These are phyloP conservation scores for Metschnikowia dekortorum DNA, from an alignment of 805 yeast species.

Conservation along the genomic window DNA sequence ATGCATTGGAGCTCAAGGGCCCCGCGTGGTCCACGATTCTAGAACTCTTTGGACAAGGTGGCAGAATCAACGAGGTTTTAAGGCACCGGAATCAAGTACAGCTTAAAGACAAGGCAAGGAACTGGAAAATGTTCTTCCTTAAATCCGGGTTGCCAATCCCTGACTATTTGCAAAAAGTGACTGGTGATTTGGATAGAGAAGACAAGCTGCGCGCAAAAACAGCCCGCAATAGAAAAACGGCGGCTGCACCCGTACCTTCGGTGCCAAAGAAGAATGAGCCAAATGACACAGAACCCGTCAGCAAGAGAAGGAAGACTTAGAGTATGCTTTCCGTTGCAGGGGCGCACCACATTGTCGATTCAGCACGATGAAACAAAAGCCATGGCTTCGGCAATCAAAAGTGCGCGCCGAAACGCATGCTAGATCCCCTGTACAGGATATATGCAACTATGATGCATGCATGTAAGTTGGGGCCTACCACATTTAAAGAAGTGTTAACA, in stretches of 20 bases:
- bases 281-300: background rate
- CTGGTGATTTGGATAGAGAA: constrained; percentile 73
- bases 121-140: constrained; percentile 85
- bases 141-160: constrained; percentile 78
- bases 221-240: constrained; percentile 31
- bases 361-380: background rate
- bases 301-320: background rate
- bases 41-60: constrained; percentile 93
- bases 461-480: constrained; percentile 6
- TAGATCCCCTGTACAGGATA: background rate
- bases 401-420: background rate
- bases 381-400: background rate
- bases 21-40: constrained; percentile 92
- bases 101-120: constrained; percentile 92
- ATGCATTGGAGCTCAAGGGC: constrained; percentile 78
- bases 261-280: constrained; percentile 8
- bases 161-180: constrained; percentile 71
- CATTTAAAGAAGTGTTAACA: constrained; percentile 1
- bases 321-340: background rate
- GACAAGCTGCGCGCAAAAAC: constrained; percentile 37
- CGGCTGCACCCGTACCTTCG: constrained; percentile 39
- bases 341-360: background rate
- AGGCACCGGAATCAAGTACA: constrained; percentile 90
- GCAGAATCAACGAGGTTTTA: constrained; percentile 73
- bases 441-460: background rate